These are phyloP conservation scores for Oryza nivara DNA, from an alignment of 176 grass and related monocot species.

Conservation along the genomic window DNA sequence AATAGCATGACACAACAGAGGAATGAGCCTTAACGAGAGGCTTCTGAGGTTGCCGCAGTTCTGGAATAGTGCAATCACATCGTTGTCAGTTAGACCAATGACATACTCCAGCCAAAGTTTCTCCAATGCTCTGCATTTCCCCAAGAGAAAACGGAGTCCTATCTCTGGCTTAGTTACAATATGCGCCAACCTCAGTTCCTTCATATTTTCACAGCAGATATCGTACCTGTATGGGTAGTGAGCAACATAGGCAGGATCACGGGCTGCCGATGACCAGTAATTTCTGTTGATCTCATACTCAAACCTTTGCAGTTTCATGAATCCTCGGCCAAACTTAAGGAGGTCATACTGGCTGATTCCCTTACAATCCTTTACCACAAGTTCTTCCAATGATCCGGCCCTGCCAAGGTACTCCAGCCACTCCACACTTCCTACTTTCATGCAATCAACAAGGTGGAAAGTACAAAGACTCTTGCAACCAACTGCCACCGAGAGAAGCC, in stretches of 20 bases:
- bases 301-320: constrained; percentile 55
- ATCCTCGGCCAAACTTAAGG: constrained; percentile 58
- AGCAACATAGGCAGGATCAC: neutral
- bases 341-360: constrained; percentile 61
- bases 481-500: constrained; percentile 58
- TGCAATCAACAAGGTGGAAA: constrained; percentile 63
- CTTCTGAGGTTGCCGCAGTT: constrained; percentile 60
- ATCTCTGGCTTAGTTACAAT: constrained; percentile 47
- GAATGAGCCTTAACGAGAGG: constrained; percentile 51
- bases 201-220: constrained; percentile 50
- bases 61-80: constrained; percentile 59
- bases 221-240: constrained; percentile 34
- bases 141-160: constrained; percentile 54
- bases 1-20: neutral
- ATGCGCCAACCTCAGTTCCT: constrained; percentile 60
- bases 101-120: constrained; percentile 65
- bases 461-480: constrained; percentile 64
- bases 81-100: constrained; percentile 51
- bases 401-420: constrained; percentile 77
- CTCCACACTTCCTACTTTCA: constrained; percentile 48
- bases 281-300: constrained; percentile 61
- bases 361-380: constrained; percentile 57
- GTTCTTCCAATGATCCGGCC: constrained; percentile 49
- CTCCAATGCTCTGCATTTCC: constrained; percentile 54
- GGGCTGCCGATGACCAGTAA: constrained; percentile 22